Evolutionary conservation across 2,329 filamentous ascomycete species (phyloP), one percentile per base, ranked within the genome.

Genomic region (Thermothelomyces thermophilus): DNA sequence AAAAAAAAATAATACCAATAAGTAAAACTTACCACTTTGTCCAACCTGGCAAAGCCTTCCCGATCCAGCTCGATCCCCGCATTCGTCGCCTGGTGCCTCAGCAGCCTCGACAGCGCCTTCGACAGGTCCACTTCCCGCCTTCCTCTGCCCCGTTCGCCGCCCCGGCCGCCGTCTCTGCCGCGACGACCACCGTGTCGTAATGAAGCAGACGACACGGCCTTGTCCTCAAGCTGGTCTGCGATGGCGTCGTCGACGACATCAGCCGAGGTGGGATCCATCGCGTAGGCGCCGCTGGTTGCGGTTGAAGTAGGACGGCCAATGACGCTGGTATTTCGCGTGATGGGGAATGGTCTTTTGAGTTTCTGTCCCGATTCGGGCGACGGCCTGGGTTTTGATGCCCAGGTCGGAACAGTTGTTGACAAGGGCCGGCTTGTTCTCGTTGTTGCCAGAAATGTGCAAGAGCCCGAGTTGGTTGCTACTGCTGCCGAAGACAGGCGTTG

Each of bases 21-120:
- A 9, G 33, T 45, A 1, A 46, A 43, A 75, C 79, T 74, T 62
- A 82, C 79, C 63, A 84, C 81, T 50, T 69, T 66, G 56, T 80
- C 74, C 50, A 84, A 63, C 39, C 71, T 68, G 36, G 79, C 81
- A 62, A 71, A 84, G 0, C 82, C 82, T 60, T 81, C 79, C 1
- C 59, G 66, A 60, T 84, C 80, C 7, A 84, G 71, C 58, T 64
- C 58, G 41, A 84, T 71, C 3, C 80, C 79, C 17, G 75, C 80
- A 34, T 73, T 75, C 44, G 67, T 66, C 8, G 78, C 79, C 66
- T 80, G 77, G 55, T 82, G 79, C 28, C 79, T 65, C 52, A 82
- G 63, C 41, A 82, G 66, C 55, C 63, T 68, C 14, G 77, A 80
- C 39, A 82, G 64, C 10, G 77, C 75, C 57, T 71, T 76, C 7